phyloP scores from a whole-genome alignment of 306 rosid species.

The Ochetophila trinervis region DNA sequence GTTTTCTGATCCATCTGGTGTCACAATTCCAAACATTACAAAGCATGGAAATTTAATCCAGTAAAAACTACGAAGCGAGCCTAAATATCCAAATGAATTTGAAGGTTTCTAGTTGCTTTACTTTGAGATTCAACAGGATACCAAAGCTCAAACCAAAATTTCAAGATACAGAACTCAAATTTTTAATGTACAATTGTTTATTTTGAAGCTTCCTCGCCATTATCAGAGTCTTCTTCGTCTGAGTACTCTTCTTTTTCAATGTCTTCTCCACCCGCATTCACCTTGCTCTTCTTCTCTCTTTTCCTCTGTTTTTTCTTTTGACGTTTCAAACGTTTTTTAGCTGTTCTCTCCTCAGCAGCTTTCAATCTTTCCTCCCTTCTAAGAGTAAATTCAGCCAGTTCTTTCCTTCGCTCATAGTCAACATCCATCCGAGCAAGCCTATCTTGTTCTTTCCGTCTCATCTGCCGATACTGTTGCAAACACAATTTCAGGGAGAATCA shows the following conservation, averaged over 20 bases:
- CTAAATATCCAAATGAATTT: neutral
- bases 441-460: slow-evolving; percentile 96
- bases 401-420: slow-evolving; percentile 79
- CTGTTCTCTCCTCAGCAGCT: slow-evolving; percentile 84
- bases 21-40: no score
- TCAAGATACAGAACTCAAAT: neutral
- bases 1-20: neutral
- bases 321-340: slow-evolving; percentile 75
- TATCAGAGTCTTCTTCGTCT: slow-evolving; percentile 52
- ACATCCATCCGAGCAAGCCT: slow-evolving; percentile 88
- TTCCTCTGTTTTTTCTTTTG: slow-evolving; percentile 86
- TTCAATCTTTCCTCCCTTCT: slow-evolving; percentile 84
- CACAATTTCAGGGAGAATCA: slow-evolving; percentile 13
- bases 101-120: neutral
- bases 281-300: slow-evolving; percentile 60
- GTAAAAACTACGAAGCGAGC: no score
- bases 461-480: slow-evolving; percentile 77
- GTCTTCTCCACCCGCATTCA: slow-evolving; percentile 45
- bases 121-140: no score
- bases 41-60: no score
- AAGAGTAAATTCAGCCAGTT: slow-evolving; percentile 62
- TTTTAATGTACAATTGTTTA: slow-evolving; percentile 14
- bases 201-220: slow-evolving; percentile 43
- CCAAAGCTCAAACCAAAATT: neutral
- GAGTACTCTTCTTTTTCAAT: slow-evolving; percentile 59